Evolutionary conservation across 2,329 filamentous ascomycete species (phyloP), one percentile per base, ranked within the genome.

Genomic region (Westerdykella aurantiaca): DNA sequence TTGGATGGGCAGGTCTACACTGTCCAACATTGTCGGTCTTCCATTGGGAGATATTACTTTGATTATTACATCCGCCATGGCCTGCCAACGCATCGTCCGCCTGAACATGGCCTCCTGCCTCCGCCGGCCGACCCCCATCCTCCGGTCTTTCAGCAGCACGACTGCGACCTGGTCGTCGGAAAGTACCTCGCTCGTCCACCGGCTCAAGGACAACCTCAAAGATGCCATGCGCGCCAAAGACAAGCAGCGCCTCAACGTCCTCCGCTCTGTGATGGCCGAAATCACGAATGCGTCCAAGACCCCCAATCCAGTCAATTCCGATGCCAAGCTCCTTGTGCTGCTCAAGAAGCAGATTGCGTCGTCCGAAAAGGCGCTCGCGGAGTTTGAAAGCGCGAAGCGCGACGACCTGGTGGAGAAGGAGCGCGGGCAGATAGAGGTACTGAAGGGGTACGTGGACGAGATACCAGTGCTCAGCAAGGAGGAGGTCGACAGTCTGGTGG

Each of bases 251-350:
- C 78, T 90, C 21, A 71, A 77, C 33, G 85, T 87, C 31, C 75
- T 91, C 39, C 83, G 86, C 53, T 67, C 75, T 34, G 70, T 90
- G 49, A 76, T 90, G 51, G 75, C 84, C 25, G 78, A 84, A 49
- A 81, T 85, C 48, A 81, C 83, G 55, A 90, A 89, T 67, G 82
- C 84, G 29, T 83, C 81, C 63, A 90, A 90, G 69, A 88, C 85
- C 12, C 61, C 75, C 33, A 73, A 71, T 33, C 86, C 86, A n/a
- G 79, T 90, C 58, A 73, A 71, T 43, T 86, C 80, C 17, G 85
- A 91, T 64, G 75, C 78, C 50, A 79, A 85, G 58, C 74, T 91
- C 43, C 78, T 88, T 22, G 70, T 74, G 6, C 72, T 90, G 39
- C 75, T 93, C 44, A 77, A 79, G 50, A 84, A 82, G 67, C 77